phyloP scores from a whole-genome alignment of 257 asterid species.

The Nicotiana paniculata region DNA sequence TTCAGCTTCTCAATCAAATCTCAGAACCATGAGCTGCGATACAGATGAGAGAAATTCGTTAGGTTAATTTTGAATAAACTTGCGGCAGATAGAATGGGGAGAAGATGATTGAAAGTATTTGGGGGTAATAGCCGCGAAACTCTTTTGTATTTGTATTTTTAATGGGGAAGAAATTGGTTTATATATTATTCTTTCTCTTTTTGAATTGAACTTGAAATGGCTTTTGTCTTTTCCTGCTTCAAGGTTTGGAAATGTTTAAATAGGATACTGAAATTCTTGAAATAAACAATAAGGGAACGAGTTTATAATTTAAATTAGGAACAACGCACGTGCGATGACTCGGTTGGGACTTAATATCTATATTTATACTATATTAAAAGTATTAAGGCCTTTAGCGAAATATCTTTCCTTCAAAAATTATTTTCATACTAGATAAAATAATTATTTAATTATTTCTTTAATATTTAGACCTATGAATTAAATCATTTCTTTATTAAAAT shows the following conservation, averaged over 20 bases:
- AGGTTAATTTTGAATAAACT: slow-evolving; percentile 7
- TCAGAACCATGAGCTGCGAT: not conserved
- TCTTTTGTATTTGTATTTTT: slow-evolving; percentile 1
- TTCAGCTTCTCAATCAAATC: not conserved
- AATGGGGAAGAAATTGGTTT: not conserved
- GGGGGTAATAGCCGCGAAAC: slow-evolving; percentile 36
- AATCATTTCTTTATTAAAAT: too few relatives aligned
- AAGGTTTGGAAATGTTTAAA: not conserved
- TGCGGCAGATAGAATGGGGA: slow-evolving; percentile 1
- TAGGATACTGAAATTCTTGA: not conserved
- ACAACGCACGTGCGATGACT: too few relatives aligned
- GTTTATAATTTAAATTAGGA: not conserved
- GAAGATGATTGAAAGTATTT: slow-evolving; percentile 13
- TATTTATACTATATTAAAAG: too few relatives aligned
- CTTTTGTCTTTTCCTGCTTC: not conserved
- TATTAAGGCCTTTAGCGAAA: too few relatives aligned
- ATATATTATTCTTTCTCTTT: not conserved
- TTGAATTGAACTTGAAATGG: not conserved
- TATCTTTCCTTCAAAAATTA: too few relatives aligned
- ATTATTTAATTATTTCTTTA: too few relatives aligned
- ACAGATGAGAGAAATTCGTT: not conserved
- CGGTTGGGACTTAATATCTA: too few relatives aligned
- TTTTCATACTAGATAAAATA: too few relatives aligned
- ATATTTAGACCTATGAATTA: too few relatives aligned
- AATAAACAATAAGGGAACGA: not conserved